phyloP scores from a whole-genome alignment of 2,329 filamentous ascomycete species.

The Fusarium falciforme region DNA sequence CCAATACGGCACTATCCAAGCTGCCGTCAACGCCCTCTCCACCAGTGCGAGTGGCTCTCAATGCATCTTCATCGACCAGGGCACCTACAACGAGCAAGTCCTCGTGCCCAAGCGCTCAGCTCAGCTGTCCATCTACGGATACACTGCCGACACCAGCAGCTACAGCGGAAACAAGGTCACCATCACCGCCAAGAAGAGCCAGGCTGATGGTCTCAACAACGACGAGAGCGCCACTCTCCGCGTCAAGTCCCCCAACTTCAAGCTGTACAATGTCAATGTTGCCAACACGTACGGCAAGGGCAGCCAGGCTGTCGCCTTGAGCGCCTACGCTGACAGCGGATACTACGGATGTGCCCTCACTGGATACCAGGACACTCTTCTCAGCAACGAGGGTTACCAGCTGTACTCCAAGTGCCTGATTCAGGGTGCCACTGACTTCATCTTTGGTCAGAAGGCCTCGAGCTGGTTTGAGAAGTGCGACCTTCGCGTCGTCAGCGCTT shows the following conservation, averaged over 20 bases:
- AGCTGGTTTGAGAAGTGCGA: constrained; percentile 59
- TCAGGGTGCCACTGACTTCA: constrained; percentile 62
- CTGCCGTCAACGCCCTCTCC: constrained; percentile 69
- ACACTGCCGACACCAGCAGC: constrained; percentile 59
- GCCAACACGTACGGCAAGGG: constrained; percentile 60
- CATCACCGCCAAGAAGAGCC: constrained; percentile 54
- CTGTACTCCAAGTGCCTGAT: constrained; percentile 59
- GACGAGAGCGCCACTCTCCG: constrained; percentile 62
- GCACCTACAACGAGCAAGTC: constrained; percentile 64
- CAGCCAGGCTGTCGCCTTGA: constrained; percentile 60
- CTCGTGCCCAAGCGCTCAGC: constrained; percentile 61
- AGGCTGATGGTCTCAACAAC: constrained; percentile 61
- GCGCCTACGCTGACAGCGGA: constrained; percentile 56
- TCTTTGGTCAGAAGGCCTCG: constrained; percentile 57
- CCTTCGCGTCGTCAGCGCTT: constrained; percentile 50
- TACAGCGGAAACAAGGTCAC: constrained; percentile 70
- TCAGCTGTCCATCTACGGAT: constrained; percentile 67
- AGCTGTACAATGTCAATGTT: constrained; percentile 71
- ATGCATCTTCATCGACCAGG: constrained; percentile 74
- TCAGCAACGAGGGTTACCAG: constrained; percentile 59
- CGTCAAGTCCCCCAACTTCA: constrained; percentile 61
- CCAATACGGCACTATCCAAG: constrained; percentile 56
- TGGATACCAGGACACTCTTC: constrained; percentile 63
- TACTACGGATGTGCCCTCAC: constrained; percentile 60
- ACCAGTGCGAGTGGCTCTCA: constrained; percentile 60